Evolutionary conservation across 306 rosid species (phyloP).

Genomic region (Hippophae tibetana): DNA sequence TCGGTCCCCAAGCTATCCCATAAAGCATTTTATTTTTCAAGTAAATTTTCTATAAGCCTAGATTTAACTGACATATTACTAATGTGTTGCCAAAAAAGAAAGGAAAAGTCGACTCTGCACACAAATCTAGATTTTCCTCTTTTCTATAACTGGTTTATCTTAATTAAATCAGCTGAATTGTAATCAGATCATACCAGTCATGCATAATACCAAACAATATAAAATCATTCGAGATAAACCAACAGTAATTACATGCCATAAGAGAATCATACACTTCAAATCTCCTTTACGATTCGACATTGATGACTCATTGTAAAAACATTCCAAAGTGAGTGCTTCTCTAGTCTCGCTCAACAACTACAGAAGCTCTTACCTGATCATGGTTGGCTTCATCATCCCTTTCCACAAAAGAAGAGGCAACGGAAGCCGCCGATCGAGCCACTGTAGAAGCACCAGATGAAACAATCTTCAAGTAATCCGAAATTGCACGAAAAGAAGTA

Average conservation of each 20-base stretch:
- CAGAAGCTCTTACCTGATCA: conserved; percentile 58
- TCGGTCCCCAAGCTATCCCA: conserved; percentile 10
- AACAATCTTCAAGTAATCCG: conserved; percentile 76
- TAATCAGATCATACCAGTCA: no score
- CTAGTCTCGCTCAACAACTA: conserved; percentile 1
- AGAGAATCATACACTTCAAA: no score
- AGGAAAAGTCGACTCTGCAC: neutral
- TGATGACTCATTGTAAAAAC: no score
- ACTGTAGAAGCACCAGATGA: conserved; percentile 93
- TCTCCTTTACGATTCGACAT: no score
- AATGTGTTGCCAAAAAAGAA: neutral
- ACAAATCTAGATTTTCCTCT: neutral
- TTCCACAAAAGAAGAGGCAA: conserved; percentile 80
- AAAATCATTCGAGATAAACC: neutral
- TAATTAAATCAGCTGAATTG: neutral
- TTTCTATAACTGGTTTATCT: conserved; percentile 1
- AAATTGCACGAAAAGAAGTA: conserved; percentile 70
- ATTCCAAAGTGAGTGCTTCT: conserved; percentile 1
- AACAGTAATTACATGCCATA: no score
- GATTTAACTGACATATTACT: neutral
- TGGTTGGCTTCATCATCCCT: conserved; percentile 57
- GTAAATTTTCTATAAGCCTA: neutral
- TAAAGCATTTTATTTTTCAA: neutral
- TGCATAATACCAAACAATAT: no score
- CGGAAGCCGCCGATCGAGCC: conserved; percentile 88